Base-by-base conservation (phyloP, 345 rosid species). In the Pistacia integerrima region DNA sequence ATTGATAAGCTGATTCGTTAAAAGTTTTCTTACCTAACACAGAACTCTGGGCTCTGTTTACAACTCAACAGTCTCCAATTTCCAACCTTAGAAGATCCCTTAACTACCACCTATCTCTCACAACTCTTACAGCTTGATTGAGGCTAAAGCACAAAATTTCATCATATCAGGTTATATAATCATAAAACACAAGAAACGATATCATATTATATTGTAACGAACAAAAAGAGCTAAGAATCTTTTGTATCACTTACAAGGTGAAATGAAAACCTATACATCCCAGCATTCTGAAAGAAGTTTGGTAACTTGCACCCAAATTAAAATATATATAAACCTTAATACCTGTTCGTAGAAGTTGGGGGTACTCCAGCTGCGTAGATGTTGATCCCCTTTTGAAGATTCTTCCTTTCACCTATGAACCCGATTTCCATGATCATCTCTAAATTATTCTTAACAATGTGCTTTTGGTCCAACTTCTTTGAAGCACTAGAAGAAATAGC, bases 191-290 rank as follows among this genome's bases (percentile, higher is more conserved):
- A 22, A 22, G 3, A 65, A 57, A 52, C 11, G 6, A 64, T 2
- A 20, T 55, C 6, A 49, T 2, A 78, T 36, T 44, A n/a, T 49
- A 46, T 55, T 8, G 3, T 11, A 13, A 70, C 44, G 58, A 22
- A 18, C 33, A 52, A 64, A 36, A 69, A 30, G 0, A 8, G 8
- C 59, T 8, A 4, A 38, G 55, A 9, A 25, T 59, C 35, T 67
- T 52, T 49, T 28, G 49, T n/a, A 56, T 68, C 73, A 81, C 92
- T 87, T 82, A 87, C 92, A 33, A 76, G 44, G 36, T 83, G 83
- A 83, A 93, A 93, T 11, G 63, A 73, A 82, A 92, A 93, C 1
- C 62, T 69, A 71, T 88, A 93, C 65, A 79, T 72, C 46, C 94
- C 94, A 36, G 90, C 87, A 75, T 78, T 75, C 68, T 77, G 75